Base-by-base conservation (phyloP, 1,139 yeast species). In the Pichia sp. region DNA sequence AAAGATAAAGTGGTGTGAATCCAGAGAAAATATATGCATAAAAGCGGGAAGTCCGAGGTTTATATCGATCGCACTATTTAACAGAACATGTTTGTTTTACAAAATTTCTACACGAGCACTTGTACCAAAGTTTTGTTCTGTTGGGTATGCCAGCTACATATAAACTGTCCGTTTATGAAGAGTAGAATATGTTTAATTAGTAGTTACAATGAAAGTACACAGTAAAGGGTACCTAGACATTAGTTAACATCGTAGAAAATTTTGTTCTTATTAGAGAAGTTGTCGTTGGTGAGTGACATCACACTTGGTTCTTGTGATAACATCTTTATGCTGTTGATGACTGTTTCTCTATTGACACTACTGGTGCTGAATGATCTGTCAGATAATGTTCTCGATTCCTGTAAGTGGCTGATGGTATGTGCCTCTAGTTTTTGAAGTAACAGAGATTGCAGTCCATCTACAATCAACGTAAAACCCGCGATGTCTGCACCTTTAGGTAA, bases 401-500 rank as follows among this genome's bases (percentile, higher is more conserved):
- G 31, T 2, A 28, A 4, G 9, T 28, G 10, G n/a, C 14, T 28
- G 9, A 8, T 53, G 51, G 10, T 18, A 18, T 14, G n/a, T 3
- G 38, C 20, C 20, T 38, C 40, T 9, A 39, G 21, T 10, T 51
- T 55, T 28, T 47, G 40, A 10, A 64, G 35, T 9, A 72, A 55
- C 55, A 70, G 58, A 54, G 83, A 70, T 53, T 70, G 66, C 12
- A 88, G 69, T 2, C 96, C 96, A 60, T 87, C 93, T n/a, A 87
- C 80, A 11, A 90, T 76, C 50, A 90, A 72, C 9, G 74, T 70
- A 11, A 84, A 74, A 3, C 94, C 91, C 41, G 76, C 72, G 24
- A 73, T 68, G 42, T 79, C 83, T 4, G 85, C 83, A 1, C 89
- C 90, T 44, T 83, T 71, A 3, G 96, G 96, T 60, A 90, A 73